A percentile compares a stretch with the other conserved stretches of the same genome.
These are phyloP conservation scores for Apiospora hydei DNA, from an alignment of 2,329 filamentous ascomycete species.

Conservation along the genomic window DNA sequence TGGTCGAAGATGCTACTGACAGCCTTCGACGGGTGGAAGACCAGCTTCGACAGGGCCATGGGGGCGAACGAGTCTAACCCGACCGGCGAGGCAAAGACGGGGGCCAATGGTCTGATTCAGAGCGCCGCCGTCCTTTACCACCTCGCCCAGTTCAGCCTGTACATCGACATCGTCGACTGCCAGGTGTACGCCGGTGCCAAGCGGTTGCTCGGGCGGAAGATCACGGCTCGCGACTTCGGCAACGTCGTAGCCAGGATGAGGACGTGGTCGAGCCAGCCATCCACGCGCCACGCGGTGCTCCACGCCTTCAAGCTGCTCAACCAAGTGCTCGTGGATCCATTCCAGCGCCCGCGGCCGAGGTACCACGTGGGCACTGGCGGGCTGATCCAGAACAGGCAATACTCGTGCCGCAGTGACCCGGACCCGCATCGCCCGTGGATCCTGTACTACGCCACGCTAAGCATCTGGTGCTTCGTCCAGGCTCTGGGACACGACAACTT, in stretches of 20 bases:
- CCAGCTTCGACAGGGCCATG: conserved; percentile 79
- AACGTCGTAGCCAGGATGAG: conserved; percentile 79
- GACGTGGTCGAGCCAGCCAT: conserved; percentile 76
- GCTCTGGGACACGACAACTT: conserved; percentile 66
- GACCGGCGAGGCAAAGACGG: conserved; percentile 59
- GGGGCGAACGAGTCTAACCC: conserved; percentile 47
- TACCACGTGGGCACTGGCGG: conserved; percentile 30
- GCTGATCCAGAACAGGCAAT: conserved; percentile 55
- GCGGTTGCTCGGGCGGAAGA: conserved; percentile 77
- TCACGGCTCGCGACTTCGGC: conserved; percentile 77
- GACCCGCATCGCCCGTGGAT: conserved; percentile 90
- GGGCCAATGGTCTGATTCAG: conserved; percentile 70
- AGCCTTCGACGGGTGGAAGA: conserved; percentile 88
- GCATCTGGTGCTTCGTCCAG: conserved; percentile 88
- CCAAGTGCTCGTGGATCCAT: conserved; percentile 70
- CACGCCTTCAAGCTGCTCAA: conserved; percentile 84
- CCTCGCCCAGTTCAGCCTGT: conserved; percentile 86
- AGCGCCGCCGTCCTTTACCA: conserved; percentile 84
- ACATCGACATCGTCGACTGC: conserved; percentile 88
- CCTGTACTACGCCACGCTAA: conserved; percentile 84
- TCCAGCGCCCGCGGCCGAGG: conserved; percentile 43
- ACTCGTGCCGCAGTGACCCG: conserved; percentile 79
- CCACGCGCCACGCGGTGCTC: conserved; percentile 82
- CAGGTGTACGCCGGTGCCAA: conserved; percentile 87
- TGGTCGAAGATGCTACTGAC: conserved; percentile 80